phyloP scores from a whole-genome alignment of 139 green algal species.

The Microglena sp. region DNA sequence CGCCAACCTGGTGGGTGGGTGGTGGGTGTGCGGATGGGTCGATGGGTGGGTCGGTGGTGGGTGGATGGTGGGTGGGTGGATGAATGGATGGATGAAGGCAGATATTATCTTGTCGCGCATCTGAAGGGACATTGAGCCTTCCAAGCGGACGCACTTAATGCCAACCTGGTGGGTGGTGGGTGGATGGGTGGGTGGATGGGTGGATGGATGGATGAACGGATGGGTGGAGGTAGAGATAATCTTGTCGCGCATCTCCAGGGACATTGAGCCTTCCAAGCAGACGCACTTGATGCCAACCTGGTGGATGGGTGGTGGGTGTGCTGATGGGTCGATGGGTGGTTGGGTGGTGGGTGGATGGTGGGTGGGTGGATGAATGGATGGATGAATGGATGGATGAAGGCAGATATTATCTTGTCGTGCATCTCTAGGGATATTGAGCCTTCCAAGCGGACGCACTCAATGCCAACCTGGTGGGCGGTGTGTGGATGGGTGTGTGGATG shows the following conservation, averaged over 20 bases:
- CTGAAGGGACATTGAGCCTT: constrained; percentile 72
- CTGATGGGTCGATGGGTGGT: too few species aligned
- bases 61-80: neutral
- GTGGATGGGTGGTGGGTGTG: too few species aligned
- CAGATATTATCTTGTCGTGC: constrained; percentile 54
- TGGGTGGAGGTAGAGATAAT: constrained; percentile 42
- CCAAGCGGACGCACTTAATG: constrained; percentile 64
- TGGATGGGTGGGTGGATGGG: too few species aligned
- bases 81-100: neutral
- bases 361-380: too few species aligned
- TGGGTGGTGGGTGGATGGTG: too few species aligned
- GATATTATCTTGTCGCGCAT: constrained; percentile 57
- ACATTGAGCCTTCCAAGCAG: constrained; percentile 73
- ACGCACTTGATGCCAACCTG: constrained; percentile 70
- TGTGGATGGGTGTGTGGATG: too few species aligned
- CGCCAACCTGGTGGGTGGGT: constrained; percentile 47
- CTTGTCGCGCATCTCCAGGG: constrained; percentile 51
- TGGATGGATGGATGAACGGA: neutral
- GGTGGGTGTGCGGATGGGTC: neutral
- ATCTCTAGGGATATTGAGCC: constrained; percentile 53
- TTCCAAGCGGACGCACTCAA: constrained; percentile 66
- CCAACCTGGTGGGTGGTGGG: too few species aligned
- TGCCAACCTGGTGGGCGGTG: constrained; percentile 65
- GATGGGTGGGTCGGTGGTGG: neutral
- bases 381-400: neutral